Evolutionary conservation across 139 green algal genomes (phyloP), one percentile per base, ranked within the genome.

Genomic region (Bryopsis sp.): DNA sequence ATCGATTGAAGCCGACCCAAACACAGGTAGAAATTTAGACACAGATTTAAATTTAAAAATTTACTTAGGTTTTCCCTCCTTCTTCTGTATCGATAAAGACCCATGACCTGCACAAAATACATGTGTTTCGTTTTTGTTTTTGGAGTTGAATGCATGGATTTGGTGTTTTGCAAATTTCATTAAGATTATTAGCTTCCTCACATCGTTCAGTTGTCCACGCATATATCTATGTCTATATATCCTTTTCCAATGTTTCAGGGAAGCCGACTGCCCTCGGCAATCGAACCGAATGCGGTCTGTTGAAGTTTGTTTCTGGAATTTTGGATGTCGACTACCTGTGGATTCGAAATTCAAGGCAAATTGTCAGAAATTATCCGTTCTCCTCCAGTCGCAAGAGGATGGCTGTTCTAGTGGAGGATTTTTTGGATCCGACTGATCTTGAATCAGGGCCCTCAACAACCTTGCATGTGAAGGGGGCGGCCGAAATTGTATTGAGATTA

Each of bases 371-470:
- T 31, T 47, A 29, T 46, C 59, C 59, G 19, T 97, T 97, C 80
- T 90, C 82, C 48, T 92, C 80, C 1, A 83, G 88, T 8, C 78
- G 91, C 47, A 98, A 98, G 79, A 76, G 85, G 58, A 93, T 93
- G 88, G 72, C 75, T 8, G 78, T 72, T 24, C 76, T 84, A 59
- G 76, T 74, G 8, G 68, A 82, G 26, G 54, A 81, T 22, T 43
- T 39, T n/a, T n/a, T n/a, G n/a, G n/a, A n/a, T n/a, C n/a, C n/a
- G n/a, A n/a, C n/a, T n/a, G n/a, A n/a, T n/a, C n/a, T n/a, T n/a
- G n/a, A n/a, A n/a, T n/a, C n/a, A n/a, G n/a, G n/a, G 28, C 39
- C 8, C 38, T 64, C 43, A 33, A 64, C 2, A 43, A 74, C 2
- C 64, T 62, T 26, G 48, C 47, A 47, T 50, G 11, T 81, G 32